These are phyloP conservation scores for Stephanodiscus triporus DNA, from an alignment of 108 stramenopile species.

Conservation along the genomic window DNA sequence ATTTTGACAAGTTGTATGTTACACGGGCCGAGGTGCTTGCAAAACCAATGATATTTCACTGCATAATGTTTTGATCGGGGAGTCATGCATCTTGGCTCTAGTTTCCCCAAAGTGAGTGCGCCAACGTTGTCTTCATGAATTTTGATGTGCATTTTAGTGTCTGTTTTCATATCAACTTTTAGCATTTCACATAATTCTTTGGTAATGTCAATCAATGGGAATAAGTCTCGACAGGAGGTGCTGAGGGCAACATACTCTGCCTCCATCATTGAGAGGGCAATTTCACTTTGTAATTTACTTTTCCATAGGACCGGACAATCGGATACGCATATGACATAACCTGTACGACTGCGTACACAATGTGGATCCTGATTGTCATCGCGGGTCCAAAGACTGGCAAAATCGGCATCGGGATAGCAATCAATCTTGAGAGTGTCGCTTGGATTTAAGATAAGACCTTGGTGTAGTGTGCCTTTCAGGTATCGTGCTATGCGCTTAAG, in stretches of 20 bases:
- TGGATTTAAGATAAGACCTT: conserved; percentile 43
- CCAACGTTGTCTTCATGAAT: conserved; percentile 15
- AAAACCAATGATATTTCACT: too few relatives aligned
- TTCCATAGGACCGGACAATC: conserved; percentile 50
- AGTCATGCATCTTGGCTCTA: too few relatives aligned
- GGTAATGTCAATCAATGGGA: too few relatives aligned
- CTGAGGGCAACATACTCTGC: conserved; percentile 54
- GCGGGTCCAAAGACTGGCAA: conserved; percentile 43
- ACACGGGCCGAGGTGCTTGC: too few relatives aligned
- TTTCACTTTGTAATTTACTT: conserved; percentile 53
- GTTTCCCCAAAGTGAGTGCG: too few relatives aligned
- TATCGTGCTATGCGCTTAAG: conserved; percentile 36
- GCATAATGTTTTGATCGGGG: too few relatives aligned
- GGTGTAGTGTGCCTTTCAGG: conserved; percentile 31
- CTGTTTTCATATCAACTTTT: neutral
- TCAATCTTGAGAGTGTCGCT: conserved; percentile 25
- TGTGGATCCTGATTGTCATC: conserved; percentile 41
- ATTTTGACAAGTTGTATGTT: too few relatives aligned
- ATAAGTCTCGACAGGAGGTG: conserved; percentile 33
- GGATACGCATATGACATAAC: conserved; percentile 46
- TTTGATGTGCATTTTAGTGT: neutral
- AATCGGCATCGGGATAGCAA: conserved; percentile 53
- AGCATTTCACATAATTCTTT: too few relatives aligned
- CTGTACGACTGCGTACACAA: conserved; percentile 52
- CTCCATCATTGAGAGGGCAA: conserved; percentile 56